phyloP scores from a whole-genome alignment of 2,329 filamentous ascomycete species.

The Penicillium sp. region DNA sequence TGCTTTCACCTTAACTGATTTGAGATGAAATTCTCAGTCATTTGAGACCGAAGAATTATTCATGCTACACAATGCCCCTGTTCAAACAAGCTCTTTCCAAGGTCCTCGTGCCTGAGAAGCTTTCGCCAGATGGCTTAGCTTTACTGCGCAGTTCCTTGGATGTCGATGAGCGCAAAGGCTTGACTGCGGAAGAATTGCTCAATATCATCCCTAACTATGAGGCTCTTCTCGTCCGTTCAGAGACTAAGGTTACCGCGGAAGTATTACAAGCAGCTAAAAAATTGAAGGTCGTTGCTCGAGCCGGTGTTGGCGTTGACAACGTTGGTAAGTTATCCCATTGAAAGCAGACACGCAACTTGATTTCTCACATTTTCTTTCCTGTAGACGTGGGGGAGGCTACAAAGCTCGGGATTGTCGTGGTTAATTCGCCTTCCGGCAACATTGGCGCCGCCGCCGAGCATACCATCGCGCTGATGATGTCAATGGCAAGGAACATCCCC shows the following conservation, averaged over 20 bases:
- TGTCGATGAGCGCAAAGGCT: constrained; percentile 65
- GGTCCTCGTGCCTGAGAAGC: constrained; percentile 75
- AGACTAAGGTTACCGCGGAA: constrained; percentile 73
- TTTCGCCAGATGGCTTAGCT: constrained; percentile 74
- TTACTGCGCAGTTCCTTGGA: constrained; percentile 66
- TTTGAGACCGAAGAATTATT: background rate
- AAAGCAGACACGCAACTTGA: background rate
- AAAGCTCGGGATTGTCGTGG: constrained; percentile 70
- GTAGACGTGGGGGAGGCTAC: constrained; percentile 69
- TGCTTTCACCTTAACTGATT: background rate
- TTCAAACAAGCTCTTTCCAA: constrained; percentile 40
- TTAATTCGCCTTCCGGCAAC: constrained; percentile 77
- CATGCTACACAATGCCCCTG: constrained; percentile 16
- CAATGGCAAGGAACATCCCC: constrained; percentile 71
- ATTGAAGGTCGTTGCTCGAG: constrained; percentile 74
- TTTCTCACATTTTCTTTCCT: background rate
- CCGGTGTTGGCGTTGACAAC: constrained; percentile 81
- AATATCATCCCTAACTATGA: constrained; percentile 70
- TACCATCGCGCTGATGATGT: constrained; percentile 71
- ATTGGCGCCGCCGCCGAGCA: constrained; percentile 79
- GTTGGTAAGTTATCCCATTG: constrained; percentile 49
- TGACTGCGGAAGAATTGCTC: constrained; percentile 64
- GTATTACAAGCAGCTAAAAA: constrained; percentile 66
- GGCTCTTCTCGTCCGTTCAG: constrained; percentile 75
- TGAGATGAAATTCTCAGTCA: background rate